A percentile compares a stretch with the other conserved stretches of the same genome.
Conservation (phyloP, 805 yeast genomes). For the Lipomyces sp. region DNA sequence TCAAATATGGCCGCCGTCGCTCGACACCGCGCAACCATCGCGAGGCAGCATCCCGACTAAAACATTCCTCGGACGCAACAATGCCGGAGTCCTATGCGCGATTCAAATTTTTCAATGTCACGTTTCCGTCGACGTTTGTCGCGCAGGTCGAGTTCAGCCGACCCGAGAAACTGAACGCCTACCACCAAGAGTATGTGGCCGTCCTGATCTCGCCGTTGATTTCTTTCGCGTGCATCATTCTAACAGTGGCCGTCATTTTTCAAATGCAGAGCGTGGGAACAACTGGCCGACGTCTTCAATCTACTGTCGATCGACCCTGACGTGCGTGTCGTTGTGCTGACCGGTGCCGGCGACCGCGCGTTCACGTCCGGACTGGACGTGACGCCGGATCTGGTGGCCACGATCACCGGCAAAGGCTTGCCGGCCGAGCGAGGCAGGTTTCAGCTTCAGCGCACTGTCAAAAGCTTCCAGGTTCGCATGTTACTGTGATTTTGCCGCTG, state of each 20-base stretch:
- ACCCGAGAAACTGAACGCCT: conserved; percentile 59
- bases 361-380: conserved; percentile 65
- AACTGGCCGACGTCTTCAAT: conserved; percentile 50
- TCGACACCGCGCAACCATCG: too few species aligned
- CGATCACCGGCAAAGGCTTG: conserved; percentile 26
- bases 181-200: conserved; percentile 31
- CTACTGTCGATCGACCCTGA: conserved; percentile 45
- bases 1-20: too few species aligned
- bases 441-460: conserved; percentile 42
- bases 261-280: conserved; percentile 50
- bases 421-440: conserved; percentile 33
- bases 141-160: conserved; percentile 60
- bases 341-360: conserved; percentile 51
- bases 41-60: too few species aligned
- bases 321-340: conserved; percentile 55
- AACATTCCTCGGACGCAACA: too few species aligned
- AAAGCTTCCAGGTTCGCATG: conserved; percentile 59
- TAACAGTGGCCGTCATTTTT: background rate
- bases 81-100: too few species aligned
- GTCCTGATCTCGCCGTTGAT: background rate
- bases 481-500: too few species aligned
- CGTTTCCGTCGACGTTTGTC: conserved; percentile 47
- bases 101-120: conserved; percentile 41
- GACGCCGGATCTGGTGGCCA: conserved; percentile 35
- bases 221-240: background rate